Conservation (phyloP, 1,139 yeast genomes). For the Geotrichum reessii region DNA sequence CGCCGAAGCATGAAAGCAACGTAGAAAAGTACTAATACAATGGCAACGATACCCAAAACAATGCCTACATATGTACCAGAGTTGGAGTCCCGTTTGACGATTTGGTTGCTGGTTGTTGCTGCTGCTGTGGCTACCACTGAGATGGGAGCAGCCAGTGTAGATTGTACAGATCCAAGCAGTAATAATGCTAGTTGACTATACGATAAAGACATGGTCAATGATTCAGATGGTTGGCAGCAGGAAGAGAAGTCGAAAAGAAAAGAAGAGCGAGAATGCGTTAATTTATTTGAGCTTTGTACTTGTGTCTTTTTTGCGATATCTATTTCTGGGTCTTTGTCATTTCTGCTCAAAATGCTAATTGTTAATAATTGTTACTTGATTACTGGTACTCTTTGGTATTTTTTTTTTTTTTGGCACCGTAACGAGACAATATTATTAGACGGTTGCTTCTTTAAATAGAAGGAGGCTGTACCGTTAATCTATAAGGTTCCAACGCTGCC, state of each 20-base stretch:
- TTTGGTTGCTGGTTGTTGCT: not conserved
- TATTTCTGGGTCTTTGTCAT: not conserved
- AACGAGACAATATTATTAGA: not conserved
- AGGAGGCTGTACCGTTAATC: not conserved
- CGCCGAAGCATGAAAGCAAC: not conserved
- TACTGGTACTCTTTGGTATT: too few species aligned
- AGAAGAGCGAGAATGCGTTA: not conserved
- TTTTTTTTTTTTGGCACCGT: not conserved
- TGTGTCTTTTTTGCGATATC: too few species aligned
- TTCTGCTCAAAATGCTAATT: too few species aligned
- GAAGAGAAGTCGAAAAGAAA: not conserved
- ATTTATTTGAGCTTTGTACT: not conserved
- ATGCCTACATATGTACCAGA: constrained; percentile 8
- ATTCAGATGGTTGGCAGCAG: not conserved
- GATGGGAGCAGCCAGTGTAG: not conserved
- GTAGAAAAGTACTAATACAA: not conserved
- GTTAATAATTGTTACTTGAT: too few species aligned
- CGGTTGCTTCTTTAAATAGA: not conserved
- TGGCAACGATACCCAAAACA: not conserved
- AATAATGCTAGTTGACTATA: not conserved
- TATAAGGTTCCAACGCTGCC: not conserved
- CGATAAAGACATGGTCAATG: not conserved
- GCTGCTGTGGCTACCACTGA: not conserved
- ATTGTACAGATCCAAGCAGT: not conserved
- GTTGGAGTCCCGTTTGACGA: not conserved